Conservation (phyloP, 2,329 filamentous ascomycete species). For the Cladophialophora bantiana region DNA sequence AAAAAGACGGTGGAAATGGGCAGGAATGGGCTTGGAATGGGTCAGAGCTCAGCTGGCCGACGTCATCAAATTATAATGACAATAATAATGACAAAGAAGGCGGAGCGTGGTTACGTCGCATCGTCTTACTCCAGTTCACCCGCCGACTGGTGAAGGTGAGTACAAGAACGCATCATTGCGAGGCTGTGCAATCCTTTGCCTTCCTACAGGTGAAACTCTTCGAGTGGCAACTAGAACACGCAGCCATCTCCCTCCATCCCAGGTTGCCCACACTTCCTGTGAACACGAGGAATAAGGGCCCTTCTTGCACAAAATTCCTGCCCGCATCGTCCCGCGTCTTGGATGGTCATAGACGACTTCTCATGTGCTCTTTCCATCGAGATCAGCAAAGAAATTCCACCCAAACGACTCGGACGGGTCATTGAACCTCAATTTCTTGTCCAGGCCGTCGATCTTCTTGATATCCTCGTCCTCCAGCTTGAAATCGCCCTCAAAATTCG, state of each 20-base stretch:
- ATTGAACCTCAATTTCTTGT: conserved; percentile 69
- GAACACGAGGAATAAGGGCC: neutral
- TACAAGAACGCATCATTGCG: neutral
- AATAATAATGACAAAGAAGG: neutral
- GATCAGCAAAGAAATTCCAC: conserved; percentile 64
- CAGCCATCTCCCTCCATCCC: neutral
- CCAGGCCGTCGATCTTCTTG: conserved; percentile 61
- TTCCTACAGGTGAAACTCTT: neutral
- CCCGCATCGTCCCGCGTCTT: neutral
- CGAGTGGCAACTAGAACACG: neutral
- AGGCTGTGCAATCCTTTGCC: neutral
- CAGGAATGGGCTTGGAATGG: neutral
- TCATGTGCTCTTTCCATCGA: conserved; percentile 57
- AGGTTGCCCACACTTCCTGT: too few relatives aligned
- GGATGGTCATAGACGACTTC: neutral
- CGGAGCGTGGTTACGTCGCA: too few relatives aligned
- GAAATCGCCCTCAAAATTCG: conserved; percentile 62
- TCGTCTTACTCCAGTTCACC: too few relatives aligned
- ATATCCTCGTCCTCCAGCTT: conserved; percentile 65
- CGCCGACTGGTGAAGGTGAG: too few relatives aligned
- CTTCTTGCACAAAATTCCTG: neutral
- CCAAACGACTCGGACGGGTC: conserved; percentile 64
- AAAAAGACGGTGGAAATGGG: neutral
- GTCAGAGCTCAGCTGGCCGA: neutral
- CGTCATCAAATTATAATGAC: neutral